phyloP scores from a whole-genome alignment of 371 early-diverging fungal species.

The Syncephalis plumigaleata region DNA sequence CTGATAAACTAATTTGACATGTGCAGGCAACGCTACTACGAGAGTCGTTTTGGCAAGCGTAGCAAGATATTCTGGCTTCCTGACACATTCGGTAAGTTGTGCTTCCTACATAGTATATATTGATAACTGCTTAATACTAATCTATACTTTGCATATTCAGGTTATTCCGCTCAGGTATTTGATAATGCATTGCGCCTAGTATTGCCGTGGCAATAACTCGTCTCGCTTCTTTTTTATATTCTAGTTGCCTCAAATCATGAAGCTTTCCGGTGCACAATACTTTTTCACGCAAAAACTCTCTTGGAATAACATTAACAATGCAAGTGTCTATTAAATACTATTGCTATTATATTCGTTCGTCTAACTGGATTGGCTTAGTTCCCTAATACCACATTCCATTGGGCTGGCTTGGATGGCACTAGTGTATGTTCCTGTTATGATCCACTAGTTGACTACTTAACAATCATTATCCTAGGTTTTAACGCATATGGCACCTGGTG shows the following conservation, averaged over 20 bases:
- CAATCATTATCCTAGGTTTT: conserved; percentile 15
- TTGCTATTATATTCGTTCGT: not conserved
- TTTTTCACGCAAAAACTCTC: conserved; percentile 97
- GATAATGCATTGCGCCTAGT: not conserved
- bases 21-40: conserved; percentile 52
- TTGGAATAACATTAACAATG: conserved; percentile 95
- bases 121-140: too few relatives aligned
- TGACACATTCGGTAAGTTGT: conserved; percentile 64
- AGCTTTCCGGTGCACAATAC: conserved; percentile 64
- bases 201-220: too few relatives aligned
- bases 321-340: conserved; percentile 1
- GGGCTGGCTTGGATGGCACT: conserved; percentile 32
- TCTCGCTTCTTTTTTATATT: conserved; percentile 4
- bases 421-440: conserved; percentile 53
- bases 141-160: conserved; percentile 3
- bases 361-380: conserved; percentile 22
- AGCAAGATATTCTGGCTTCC: conserved; percentile 89
- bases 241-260: conserved; percentile 82
- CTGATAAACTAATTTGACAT: conserved; percentile 7
- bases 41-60: conserved; percentile 65
- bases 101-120: too few relatives aligned
- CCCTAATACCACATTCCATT: conserved; percentile 85
- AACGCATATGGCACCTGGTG: conserved; percentile 25
- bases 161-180: conserved; percentile 30
- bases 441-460: too few relatives aligned